These are phyloP conservation scores for Chaetothyriales sp. DNA, from an alignment of 2,329 filamentous ascomycete genomes.

Conservation along the genomic window DNA sequence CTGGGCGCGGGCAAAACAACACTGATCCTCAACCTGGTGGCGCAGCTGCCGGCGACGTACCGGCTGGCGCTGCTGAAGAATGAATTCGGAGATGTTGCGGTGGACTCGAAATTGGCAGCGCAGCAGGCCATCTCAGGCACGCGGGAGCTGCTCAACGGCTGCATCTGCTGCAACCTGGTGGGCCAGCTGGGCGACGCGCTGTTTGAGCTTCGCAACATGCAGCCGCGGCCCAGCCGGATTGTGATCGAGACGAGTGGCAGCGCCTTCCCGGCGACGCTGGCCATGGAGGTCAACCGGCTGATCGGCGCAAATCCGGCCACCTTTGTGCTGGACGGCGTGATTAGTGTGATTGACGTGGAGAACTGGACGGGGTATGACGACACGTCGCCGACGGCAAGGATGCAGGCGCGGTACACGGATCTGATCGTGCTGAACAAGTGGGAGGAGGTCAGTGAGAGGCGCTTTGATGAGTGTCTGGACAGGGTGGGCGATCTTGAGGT, in stretches of 20 bases:
- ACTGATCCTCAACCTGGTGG: slow-evolving; percentile 82
- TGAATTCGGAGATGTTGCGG: slow-evolving; percentile 87
- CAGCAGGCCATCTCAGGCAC: slow-evolving; percentile 75
- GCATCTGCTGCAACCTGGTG: slow-evolving; percentile 97
- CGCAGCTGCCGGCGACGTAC: slow-evolving; percentile 78
- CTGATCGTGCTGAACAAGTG: slow-evolving; percentile 88
- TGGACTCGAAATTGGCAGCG: slow-evolving; percentile 83
- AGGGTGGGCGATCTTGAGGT: slow-evolving; percentile 68
- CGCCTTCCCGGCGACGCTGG: slow-evolving; percentile 76
- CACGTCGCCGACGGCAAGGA: slow-evolving; percentile 72
- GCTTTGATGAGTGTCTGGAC: slow-evolving; percentile 66
- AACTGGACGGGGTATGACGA: slow-evolving; percentile 92
- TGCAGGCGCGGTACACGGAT: slow-evolving; percentile 84
- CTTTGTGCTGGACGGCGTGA: slow-evolving; percentile 73
- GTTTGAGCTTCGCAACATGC: slow-evolving; percentile 49
- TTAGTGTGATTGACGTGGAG: slow-evolving; percentile 84
- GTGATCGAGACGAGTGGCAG: slow-evolving; percentile 86
- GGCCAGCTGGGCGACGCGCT: slow-evolving; percentile 77
- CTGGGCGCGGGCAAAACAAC: slow-evolving; percentile 94
- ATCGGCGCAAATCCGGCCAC: slow-evolving; percentile 44
- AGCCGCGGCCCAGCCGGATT: slow-evolving; percentile 60
- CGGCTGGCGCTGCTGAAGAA: slow-evolving; percentile 92
- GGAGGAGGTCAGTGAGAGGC: slow-evolving; percentile 60
- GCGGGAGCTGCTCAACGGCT: slow-evolving; percentile 86
- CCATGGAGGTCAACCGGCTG: slow-evolving; percentile 76